A percentile compares a stretch with the other conserved stretches of the same genome.
phyloP scores from a whole-genome alignment of 192 early-diverging fungal species.

The Pecoramyces ruminantium region DNA sequence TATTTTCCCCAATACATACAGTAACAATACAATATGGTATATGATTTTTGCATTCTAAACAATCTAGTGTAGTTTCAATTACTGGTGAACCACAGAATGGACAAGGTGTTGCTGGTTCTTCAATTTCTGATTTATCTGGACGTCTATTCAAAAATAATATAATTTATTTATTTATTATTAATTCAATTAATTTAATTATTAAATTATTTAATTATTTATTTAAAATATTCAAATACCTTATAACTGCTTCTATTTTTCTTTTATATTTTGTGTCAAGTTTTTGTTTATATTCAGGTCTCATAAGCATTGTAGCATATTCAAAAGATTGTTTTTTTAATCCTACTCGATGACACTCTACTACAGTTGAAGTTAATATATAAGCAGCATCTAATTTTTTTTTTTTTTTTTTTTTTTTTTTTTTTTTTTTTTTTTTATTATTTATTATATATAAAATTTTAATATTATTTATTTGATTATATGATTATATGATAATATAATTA shows the following conservation, averaged over 20 bases:
- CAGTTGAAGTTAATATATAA: constrained; percentile 38
- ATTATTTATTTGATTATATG: too few relatives aligned
- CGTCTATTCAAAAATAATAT: constrained; percentile 13
- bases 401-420: too few relatives aligned
- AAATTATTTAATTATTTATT: constrained; percentile 1
- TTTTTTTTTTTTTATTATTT: too few relatives aligned
- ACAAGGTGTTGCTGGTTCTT: constrained; percentile 25
- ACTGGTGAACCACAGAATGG: constrained; percentile 23
- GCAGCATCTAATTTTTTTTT: constrained; percentile 21
- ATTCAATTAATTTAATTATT: neutral
- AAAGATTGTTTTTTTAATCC: constrained; percentile 28
- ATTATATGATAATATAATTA: too few relatives aligned
- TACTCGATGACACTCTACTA: constrained; percentile 35
- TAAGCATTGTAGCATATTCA: constrained; percentile 34
- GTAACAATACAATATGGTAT: constrained; percentile 43
- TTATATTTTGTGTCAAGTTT: constrained; percentile 37
- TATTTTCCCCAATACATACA: constrained; percentile 6
- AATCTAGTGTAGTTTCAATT: constrained; percentile 26
- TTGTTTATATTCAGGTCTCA: constrained; percentile 37
- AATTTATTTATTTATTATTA: neutral
- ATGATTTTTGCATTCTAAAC: constrained; percentile 35
- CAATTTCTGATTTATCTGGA: constrained; percentile 25
- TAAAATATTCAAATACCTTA: constrained; percentile 14
- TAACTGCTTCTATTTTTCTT: constrained; percentile 32
- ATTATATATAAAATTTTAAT: too few relatives aligned